Conservation (phyloP, 2,329 filamentous ascomycete species). For the Trichoderma polysporum region DNA sequence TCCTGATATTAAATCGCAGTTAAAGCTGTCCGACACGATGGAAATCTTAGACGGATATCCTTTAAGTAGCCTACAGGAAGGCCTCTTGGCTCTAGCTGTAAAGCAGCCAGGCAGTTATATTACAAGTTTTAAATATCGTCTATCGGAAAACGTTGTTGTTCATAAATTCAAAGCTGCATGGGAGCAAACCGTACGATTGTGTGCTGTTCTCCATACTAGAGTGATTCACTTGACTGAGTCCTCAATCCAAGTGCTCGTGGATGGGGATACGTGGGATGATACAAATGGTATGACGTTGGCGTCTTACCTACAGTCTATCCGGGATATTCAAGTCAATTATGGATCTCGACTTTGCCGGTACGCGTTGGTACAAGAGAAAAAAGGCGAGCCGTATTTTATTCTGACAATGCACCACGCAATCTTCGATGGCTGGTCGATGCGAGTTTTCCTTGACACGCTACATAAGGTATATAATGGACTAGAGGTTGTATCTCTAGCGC, state of each 20-base stretch:
- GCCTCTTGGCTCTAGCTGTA: constrained; percentile 31
- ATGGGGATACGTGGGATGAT: constrained; percentile 6
- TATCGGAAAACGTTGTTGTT: constrained; percentile 25
- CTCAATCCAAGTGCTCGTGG: constrained; percentile 21
- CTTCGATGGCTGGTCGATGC: constrained; percentile 26
- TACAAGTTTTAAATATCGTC: constrained; percentile 29
- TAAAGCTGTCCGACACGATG: background rate
- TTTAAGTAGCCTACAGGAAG: constrained; percentile 25
- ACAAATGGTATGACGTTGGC: background rate
- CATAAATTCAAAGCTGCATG: constrained; percentile 23
- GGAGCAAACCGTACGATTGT: constrained; percentile 22
- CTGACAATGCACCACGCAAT: constrained; percentile 23
- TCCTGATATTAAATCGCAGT: background rate
- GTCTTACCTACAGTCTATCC: background rate
- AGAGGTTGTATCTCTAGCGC: background rate
- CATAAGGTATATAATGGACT: background rate
- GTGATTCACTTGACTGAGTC: constrained; percentile 20
- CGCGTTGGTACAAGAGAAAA: background rate
- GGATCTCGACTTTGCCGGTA: constrained; percentile 19
- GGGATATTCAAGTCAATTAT: background rate
- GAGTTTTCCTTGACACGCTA: background rate
- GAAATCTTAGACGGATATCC: constrained; percentile 25
- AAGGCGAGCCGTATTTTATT: background rate
- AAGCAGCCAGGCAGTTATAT: constrained; percentile 36
- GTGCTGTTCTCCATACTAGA: constrained; percentile 25